These are phyloP conservation scores for Populus tomentosa DNA, from an alignment of 441 rosid species.

Conservation along the genomic window DNA sequence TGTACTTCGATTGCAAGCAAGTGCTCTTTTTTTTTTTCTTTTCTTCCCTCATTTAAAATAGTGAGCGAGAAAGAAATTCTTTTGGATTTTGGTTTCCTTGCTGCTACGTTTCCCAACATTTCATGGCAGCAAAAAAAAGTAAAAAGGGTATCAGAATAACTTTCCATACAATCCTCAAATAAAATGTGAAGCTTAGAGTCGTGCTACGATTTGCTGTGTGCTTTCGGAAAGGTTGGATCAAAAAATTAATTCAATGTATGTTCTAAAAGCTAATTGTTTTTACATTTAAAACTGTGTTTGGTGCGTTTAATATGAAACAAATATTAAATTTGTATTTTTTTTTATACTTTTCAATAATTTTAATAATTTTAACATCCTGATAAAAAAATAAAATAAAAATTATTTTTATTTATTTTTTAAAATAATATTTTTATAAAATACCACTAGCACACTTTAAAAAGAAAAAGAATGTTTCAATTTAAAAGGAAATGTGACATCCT, in stretches of 20 bases:
- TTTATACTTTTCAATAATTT: too few species aligned
- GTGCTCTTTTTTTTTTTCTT: neutral
- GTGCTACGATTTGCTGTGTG: neutral
- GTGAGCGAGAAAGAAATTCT: neutral
- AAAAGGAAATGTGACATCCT: neutral
- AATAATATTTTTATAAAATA: too few species aligned
- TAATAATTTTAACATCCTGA: too few species aligned
- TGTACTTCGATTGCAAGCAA: conserved; percentile 10
- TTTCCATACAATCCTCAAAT: neutral
- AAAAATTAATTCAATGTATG: neutral
- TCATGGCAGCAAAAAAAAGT: conserved; percentile 1
- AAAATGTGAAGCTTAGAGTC: neutral
- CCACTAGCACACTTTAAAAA: too few species aligned
- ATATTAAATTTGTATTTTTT: too few species aligned
- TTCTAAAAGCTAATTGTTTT: too few species aligned
- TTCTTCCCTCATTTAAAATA: neutral
- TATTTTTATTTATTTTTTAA: too few species aligned
- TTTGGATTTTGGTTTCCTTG: conserved; percentile 18
- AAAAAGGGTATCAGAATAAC: neutral
- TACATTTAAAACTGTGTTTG: too few species aligned
- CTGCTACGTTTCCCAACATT: conserved; percentile 14
- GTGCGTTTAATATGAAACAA: too few species aligned
- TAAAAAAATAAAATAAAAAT: too few species aligned
- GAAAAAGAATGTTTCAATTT: too few species aligned
- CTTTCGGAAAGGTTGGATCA: neutral